A percentile compares a stretch with the other conserved stretches of the same genome.
Evolutionary conservation across 2,329 filamentous ascomycete genomes (phyloP).

Genomic region (Geosmithia putterillii): DNA sequence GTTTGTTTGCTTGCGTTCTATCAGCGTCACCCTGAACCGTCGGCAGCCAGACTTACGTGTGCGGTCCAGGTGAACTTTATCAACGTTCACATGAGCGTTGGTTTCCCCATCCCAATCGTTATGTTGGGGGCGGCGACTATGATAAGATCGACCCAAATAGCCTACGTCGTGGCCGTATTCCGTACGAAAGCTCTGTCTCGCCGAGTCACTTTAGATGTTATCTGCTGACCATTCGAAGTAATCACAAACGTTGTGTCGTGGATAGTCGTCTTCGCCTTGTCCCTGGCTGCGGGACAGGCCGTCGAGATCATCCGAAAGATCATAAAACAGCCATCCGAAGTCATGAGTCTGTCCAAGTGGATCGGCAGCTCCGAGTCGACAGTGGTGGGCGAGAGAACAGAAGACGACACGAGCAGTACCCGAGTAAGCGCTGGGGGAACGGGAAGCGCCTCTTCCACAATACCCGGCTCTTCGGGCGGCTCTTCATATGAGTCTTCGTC

Average conservation of each 20-base stretch:
- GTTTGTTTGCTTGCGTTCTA: slow-evolving; percentile 8
- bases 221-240: slow-evolving; percentile 13
- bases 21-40: neutral
- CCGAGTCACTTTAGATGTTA: neutral
- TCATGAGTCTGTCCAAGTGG: neutral
- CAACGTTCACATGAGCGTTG: slow-evolving; percentile 37
- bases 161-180: slow-evolving; percentile 29
- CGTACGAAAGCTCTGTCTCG: slow-evolving; percentile 19
- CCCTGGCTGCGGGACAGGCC: slow-evolving; percentile 2
- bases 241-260: slow-evolving; percentile 22
- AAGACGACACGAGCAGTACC: neutral
- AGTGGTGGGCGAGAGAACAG: neutral
- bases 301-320: neutral
- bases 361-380: neutral
- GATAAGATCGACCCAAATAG: slow-evolving; percentile 20
- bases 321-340: neutral
- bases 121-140: slow-evolving; percentile 26
- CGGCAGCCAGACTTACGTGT: slow-evolving; percentile 1
- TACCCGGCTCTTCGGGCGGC: too few relatives aligned
- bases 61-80: slow-evolving; percentile 30
- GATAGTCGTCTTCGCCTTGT: slow-evolving; percentile 15
- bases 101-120: slow-evolving; percentile 36
- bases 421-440: too few relatives aligned
- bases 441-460: too few relatives aligned
- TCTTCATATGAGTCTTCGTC: too few relatives aligned